A percentile compares a stretch with the other conserved stretches of the same genome.
phyloP scores from a whole-genome alignment of 306 rosid species.

The Parietaria judaica region DNA sequence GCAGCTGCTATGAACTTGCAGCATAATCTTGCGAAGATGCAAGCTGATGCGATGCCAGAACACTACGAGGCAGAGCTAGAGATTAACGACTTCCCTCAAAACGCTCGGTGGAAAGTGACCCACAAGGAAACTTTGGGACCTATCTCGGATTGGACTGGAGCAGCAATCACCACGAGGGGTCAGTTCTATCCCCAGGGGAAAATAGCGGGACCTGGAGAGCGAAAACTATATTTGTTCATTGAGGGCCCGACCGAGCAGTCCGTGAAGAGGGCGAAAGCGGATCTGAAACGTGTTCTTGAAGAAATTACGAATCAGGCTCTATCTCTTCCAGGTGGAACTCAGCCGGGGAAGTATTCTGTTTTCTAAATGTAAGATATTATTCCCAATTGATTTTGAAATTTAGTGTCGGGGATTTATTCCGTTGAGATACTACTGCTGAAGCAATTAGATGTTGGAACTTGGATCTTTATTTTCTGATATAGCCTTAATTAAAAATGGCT shows the following conservation, averaged over 20 bases:
- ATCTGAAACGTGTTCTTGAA: conserved; percentile 81
- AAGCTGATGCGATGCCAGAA: conserved; percentile 79
- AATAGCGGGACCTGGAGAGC: conserved; percentile 78
- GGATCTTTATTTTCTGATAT: too few relatives aligned
- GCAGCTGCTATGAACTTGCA: conserved; percentile 89
- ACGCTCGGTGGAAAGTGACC: conserved; percentile 95
- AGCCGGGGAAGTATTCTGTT: conserved; percentile 90
- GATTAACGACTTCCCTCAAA: conserved; percentile 94
- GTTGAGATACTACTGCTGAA: background rate
- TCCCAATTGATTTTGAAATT: conserved; percentile 12
- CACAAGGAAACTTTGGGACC: conserved; percentile 96
- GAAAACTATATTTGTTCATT: conserved; percentile 85
- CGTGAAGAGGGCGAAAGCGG: conserved; percentile 85
- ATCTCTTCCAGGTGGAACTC: conserved; percentile 85
- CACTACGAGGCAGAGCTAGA: conserved; percentile 91
- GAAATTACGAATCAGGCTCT: conserved; percentile 79
- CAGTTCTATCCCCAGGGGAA: conserved; percentile 80
- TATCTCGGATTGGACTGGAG: conserved; percentile 91
- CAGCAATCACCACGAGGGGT: conserved; percentile 95
- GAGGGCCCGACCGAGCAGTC: conserved; percentile 91
- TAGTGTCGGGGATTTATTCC: background rate
- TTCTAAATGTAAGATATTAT: conserved; percentile 46
- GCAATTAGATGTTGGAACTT: too few relatives aligned
- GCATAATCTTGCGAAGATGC: conserved; percentile 78
- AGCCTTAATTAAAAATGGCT: background rate